phyloP scores from a whole-genome alignment of 345 rosid species.

The Murraya koenigii region DNA sequence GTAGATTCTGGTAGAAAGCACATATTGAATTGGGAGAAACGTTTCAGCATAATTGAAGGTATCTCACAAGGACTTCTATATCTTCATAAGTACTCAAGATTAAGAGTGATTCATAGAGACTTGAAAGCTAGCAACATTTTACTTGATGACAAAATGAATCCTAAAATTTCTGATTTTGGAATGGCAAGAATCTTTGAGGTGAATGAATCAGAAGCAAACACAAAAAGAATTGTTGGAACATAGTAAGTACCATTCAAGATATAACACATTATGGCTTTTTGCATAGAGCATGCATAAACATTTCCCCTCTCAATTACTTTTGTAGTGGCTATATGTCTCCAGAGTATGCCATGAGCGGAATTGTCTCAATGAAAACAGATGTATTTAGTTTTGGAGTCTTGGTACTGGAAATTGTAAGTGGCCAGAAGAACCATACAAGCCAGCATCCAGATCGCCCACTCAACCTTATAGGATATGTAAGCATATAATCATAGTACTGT shows the following conservation, averaged over 20 bases:
- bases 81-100: constrained; percentile 12
- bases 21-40: constrained; percentile 9
- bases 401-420: constrained; percentile 12
- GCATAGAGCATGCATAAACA: not conserved
- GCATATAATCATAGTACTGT: not conserved
- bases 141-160: constrained; percentile 16
- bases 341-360: constrained; percentile 12
- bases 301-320: not conserved
- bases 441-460: constrained; percentile 10
- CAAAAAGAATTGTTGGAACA: constrained; percentile 16
- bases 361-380: constrained; percentile 8
- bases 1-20: not conserved
- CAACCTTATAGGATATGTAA: constrained; percentile 22
- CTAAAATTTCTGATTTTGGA: constrained; percentile 17
- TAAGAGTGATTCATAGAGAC: constrained; percentile 11
- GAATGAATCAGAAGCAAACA: constrained; percentile 5
- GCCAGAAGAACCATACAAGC: not conserved
- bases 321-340: constrained; percentile 11
- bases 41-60: constrained; percentile 8
- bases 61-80: constrained; percentile 19
- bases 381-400: constrained; percentile 20
- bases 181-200: not conserved
- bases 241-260: not conserved
- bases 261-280: not conserved
- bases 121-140: constrained; percentile 16